These are phyloP conservation scores for Styphnolobium japonicum DNA, from an alignment of 306 rosid genomes.

Conservation along the genomic window DNA sequence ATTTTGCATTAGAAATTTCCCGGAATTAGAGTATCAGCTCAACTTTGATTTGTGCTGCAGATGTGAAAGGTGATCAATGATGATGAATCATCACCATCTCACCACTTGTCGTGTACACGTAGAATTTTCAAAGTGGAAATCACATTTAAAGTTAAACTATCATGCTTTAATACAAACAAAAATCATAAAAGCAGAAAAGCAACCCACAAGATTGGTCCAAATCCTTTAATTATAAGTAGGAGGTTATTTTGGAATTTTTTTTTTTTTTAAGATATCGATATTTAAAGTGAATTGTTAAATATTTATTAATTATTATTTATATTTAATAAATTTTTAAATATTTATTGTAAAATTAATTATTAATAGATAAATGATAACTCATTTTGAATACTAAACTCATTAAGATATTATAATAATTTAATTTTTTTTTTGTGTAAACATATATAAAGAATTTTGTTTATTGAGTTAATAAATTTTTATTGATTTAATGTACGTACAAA, in stretches of 20 bases:
- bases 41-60: constrained; percentile 4
- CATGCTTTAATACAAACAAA: neutral
- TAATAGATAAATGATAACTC: too few species aligned
- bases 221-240: neutral
- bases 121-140: constrained; percentile 27
- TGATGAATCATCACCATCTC: constrained; percentile 19
- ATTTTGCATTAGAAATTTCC: constrained; percentile 24
- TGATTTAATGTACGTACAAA: too few species aligned
- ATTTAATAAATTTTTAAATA: too few species aligned
- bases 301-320: too few species aligned
- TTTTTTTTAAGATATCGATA: too few species aligned
- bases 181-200: constrained; percentile 15
- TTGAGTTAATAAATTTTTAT: neutral
- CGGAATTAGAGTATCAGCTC: constrained; percentile 1
- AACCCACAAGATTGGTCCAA: constrained; percentile 18
- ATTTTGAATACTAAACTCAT: too few species aligned
- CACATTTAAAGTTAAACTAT: neutral
- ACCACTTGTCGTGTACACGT: constrained; percentile 17
- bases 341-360: too few species aligned
- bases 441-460: neutral
- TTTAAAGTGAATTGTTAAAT: too few species aligned
- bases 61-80: neutral
- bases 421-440: neutral
- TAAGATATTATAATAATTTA: too few species aligned
- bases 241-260: too few species aligned